Evolutionary conservation across 192 early-diverging fungal species (phyloP).

Genomic region (Rhizophagus sp.): DNA sequence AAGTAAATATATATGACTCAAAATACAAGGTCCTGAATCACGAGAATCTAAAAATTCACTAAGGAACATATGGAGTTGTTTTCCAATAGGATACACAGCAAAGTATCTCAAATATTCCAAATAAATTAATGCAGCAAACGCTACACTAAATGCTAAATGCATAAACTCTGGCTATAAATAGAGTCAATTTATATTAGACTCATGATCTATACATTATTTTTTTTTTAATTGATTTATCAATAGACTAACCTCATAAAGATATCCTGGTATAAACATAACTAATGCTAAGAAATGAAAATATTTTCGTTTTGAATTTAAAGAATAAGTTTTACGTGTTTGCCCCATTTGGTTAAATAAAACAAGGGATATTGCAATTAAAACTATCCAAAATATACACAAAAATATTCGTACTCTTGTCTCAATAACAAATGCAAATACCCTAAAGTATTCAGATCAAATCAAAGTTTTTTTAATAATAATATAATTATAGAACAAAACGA

Average conservation of each 20-base stretch:
- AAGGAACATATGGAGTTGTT: conserved; percentile 70
- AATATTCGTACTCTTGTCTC: conserved; percentile 39
- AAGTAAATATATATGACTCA: conserved; percentile 89
- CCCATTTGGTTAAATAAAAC: conserved; percentile 40
- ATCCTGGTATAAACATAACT: conserved; percentile 85
- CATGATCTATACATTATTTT: no score
- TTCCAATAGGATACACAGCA: conserved; percentile 66
- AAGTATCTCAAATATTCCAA: conserved; percentile 82
- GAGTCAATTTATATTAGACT: not conserved
- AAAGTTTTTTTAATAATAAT: not conserved
- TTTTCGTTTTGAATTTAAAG: conserved; percentile 79
- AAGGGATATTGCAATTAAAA: conserved; percentile 37
- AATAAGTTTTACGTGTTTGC: conserved; percentile 36
- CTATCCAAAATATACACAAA: conserved; percentile 40
- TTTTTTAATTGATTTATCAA: not conserved
- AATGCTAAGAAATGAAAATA: conserved; percentile 83
- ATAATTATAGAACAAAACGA: not conserved
- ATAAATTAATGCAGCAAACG: conserved; percentile 68
- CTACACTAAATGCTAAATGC: conserved; percentile 79
- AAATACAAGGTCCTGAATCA: conserved; percentile 79
- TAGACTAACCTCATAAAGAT: conserved; percentile 60
- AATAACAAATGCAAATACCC: conserved; percentile 29
- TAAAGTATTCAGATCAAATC: not conserved
- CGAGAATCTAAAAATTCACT: conserved; percentile 80
- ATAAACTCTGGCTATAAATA: conserved; percentile 67